phyloP scores from a whole-genome alignment of 164 flowering plant genomes.

The Magnolia kwangsiensis region DNA sequence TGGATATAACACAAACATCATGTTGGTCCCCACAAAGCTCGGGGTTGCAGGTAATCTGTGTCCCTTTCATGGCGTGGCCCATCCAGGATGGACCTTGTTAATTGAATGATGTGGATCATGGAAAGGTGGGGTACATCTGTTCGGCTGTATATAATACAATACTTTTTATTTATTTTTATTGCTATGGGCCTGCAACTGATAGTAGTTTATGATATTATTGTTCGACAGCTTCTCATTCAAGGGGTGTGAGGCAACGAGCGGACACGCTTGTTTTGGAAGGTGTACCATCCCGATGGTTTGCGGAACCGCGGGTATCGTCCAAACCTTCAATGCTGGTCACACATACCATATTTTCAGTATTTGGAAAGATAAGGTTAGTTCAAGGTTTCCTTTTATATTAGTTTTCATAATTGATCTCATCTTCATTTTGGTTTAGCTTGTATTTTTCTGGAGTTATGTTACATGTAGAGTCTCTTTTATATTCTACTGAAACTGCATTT shows the following conservation, averaged over 20 bases:
- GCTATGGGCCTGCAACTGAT: background rate
- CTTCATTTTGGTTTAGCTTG: background rate
- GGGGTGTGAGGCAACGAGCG: constrained; percentile 57
- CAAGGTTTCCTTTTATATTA: constrained; percentile 1
- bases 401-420: no score
- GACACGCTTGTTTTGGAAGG: constrained; percentile 77
- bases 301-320: constrained; percentile 85
- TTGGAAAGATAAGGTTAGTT: constrained; percentile 78
- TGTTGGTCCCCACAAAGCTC: no score
- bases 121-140: background rate
- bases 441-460: background rate
- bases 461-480: no score
- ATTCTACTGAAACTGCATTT: no score
- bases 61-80: no score
- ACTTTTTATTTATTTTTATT: background rate
- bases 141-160: background rate
- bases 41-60: no score
- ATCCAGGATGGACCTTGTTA: no score
- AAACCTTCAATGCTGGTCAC: constrained; percentile 93
- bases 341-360: constrained; percentile 76
- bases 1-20: no score
- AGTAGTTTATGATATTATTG: background rate
- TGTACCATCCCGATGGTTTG: constrained; percentile 89
- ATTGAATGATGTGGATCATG: background rate
- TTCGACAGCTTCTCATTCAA: constrained; percentile 43